These are phyloP conservation scores for Nicotiana otophora DNA, from an alignment of 257 asterid species.

Conservation along the genomic window DNA sequence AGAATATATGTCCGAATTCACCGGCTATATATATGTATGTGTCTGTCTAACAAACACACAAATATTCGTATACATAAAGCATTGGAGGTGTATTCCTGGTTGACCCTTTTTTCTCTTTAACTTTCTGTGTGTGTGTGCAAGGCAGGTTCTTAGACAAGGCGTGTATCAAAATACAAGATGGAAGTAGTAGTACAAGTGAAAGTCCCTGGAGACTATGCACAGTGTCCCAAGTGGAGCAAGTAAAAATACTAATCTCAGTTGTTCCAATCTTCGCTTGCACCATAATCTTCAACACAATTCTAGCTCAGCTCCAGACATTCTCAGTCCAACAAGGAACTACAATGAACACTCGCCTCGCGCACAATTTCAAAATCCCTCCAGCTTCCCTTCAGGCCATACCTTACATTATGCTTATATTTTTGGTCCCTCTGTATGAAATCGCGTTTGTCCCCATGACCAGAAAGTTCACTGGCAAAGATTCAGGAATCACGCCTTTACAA, in stretches of 20 bases:
- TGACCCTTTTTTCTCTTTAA: background rate
- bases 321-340: slow-evolving; percentile 59
- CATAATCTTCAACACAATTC: slow-evolving; percentile 65
- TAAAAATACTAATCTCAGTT: slow-evolving; percentile 50
- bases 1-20: no score
- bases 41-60: background rate
- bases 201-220: slow-evolving; percentile 68
- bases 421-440: slow-evolving; percentile 60
- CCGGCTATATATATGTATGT: background rate
- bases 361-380: slow-evolving; percentile 49
- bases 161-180: slow-evolving; percentile 36
- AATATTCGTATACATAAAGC: background rate
- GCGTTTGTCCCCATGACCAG: slow-evolving; percentile 53
- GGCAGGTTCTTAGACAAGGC: slow-evolving; percentile 68
- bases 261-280: slow-evolving; percentile 72
- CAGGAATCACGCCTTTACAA: slow-evolving; percentile 64
- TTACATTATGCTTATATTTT: slow-evolving; percentile 55
- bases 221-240: slow-evolving; percentile 66
- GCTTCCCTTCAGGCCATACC: slow-evolving; percentile 75
- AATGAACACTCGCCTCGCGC: slow-evolving; percentile 48
- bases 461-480: slow-evolving; percentile 31
- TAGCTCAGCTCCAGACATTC: slow-evolving; percentile 75
- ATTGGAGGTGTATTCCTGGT: background rate
- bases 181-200: slow-evolving; percentile 19
- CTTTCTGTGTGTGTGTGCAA: background rate